phyloP scores from a whole-genome alignment of 2,329 filamentous ascomycete genomes.

The Venturia aucupariae region DNA sequence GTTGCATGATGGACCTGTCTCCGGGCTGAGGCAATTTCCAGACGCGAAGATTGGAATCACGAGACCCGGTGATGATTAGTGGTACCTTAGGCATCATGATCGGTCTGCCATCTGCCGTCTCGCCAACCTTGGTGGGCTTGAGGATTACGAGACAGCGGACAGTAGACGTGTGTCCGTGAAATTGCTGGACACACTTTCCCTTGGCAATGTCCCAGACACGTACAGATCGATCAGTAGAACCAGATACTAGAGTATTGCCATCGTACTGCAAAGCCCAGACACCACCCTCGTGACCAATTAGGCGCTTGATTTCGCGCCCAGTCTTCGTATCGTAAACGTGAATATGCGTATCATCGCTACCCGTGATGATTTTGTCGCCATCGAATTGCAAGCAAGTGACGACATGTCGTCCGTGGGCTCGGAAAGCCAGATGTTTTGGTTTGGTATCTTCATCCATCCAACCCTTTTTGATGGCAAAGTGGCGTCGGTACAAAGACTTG shows the following conservation, averaged over 20 bases:
- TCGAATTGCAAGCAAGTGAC: conserved; percentile 98
- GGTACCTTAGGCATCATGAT: conserved; percentile 92
- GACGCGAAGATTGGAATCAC: conserved; percentile 86
- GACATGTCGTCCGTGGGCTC: conserved; percentile 91
- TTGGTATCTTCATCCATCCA: conserved; percentile 81
- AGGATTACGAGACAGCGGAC: conserved; percentile 93
- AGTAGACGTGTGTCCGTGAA: conserved; percentile 95
- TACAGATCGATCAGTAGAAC: conserved; percentile 93
- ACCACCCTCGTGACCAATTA: conserved; percentile 90
- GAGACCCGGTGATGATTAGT: conserved; percentile 92
- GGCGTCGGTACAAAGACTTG: conserved; percentile 91
- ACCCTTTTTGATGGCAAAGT: conserved; percentile 79
- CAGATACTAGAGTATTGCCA: conserved; percentile 88
- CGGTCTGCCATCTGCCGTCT: conserved; percentile 58
- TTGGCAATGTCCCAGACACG: conserved; percentile 98
- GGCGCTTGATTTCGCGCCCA: conserved; percentile 69
- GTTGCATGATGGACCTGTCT: conserved; percentile 70
- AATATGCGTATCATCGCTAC: conserved; percentile 94
- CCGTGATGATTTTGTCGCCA: conserved; percentile 94
- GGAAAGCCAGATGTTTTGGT: conserved; percentile 86
- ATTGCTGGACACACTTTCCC: conserved; percentile 86
- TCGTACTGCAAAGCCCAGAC: conserved; percentile 98
- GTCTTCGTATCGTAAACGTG: conserved; percentile 98
- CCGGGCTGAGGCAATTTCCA: conserved; percentile 84
- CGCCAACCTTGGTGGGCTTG: conserved; percentile 72